Percentiles rank a stretch among this genome's conserved stretches.
These are phyloP conservation scores for Ganoderma resinaceum DNA, from an alignment of 1,284 basidiomycete genomes.

Conservation along the genomic window DNA sequence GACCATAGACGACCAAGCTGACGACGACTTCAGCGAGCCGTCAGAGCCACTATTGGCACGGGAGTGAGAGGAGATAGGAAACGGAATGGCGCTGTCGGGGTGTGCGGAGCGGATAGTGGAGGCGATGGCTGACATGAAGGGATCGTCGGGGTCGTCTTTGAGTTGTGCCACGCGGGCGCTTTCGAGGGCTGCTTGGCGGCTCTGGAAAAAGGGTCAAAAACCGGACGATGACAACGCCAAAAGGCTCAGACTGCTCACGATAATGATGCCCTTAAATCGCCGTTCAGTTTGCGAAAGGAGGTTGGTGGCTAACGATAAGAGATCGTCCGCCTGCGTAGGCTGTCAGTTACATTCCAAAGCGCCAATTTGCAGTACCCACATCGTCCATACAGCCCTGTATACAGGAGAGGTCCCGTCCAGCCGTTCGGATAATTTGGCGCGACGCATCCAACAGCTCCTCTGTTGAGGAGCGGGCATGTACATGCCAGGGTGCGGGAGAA, in stretches of 20 bases:
- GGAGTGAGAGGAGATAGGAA: conserved; percentile 18
- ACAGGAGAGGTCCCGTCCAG: conserved; percentile 58
- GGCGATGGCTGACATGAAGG: conserved; percentile 28
- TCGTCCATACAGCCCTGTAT: conserved; percentile 57
- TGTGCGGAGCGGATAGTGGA: conserved; percentile 24
- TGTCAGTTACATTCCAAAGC: not conserved
- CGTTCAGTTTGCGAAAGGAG: conserved; percentile 58
- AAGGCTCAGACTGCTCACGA: conserved; percentile 45
- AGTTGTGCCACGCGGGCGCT: conserved; percentile 30
- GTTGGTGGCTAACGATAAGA: conserved; percentile 56
- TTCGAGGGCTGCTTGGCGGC: conserved; percentile 34
- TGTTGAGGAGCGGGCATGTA: not conserved
- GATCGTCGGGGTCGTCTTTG: conserved; percentile 24
- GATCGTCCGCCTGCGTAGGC: conserved; percentile 54
- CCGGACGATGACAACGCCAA: conserved; percentile 2
- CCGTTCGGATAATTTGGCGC: conserved; percentile 51
- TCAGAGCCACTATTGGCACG: conserved; percentile 25
- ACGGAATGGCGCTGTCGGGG: conserved; percentile 19
- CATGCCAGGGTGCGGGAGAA: conserved; percentile 7
- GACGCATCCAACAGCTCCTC: conserved; percentile 18
- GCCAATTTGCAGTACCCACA: conserved; percentile 38
- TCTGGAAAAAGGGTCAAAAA: conserved; percentile 20
- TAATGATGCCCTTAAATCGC: conserved; percentile 46
- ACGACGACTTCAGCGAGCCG: conserved; percentile 33
- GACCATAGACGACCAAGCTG: conserved; percentile 38